Evolutionary conservation across 2,329 filamentous ascomycete species (phyloP).

Genomic region (Pseudomassariella vexata): DNA sequence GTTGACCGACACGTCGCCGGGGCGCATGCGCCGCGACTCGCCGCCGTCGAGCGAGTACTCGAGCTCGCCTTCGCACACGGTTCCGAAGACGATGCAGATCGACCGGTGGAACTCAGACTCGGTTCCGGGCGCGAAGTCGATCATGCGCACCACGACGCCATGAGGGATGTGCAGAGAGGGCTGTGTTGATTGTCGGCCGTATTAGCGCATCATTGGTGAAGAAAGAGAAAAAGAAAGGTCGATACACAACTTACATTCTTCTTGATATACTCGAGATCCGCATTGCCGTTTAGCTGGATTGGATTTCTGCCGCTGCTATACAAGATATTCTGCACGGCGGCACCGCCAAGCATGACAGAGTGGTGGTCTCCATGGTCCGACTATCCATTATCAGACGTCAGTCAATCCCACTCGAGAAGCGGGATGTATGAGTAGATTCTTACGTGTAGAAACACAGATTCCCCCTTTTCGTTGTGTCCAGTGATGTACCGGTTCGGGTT

Average conservation of each 20-base stretch:
- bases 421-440: too few species aligned
- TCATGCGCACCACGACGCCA: constrained; percentile 12
- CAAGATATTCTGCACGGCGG: constrained; percentile 20
- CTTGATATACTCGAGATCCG: constrained; percentile 14
- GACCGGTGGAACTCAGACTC: constrained; percentile 11
- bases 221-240: too few species aligned
- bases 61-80: constrained; percentile 14
- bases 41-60: constrained; percentile 12
- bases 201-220: not conserved
- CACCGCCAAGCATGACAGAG: constrained; percentile 13
- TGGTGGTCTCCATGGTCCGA: constrained; percentile 23
- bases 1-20: constrained; percentile 12
- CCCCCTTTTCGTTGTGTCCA: constrained; percentile 14
- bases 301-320: constrained; percentile 19
- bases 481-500: too few species aligned
- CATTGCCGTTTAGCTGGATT: constrained; percentile 16
- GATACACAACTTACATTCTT: too few species aligned
- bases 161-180: constrained; percentile 1
- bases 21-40: constrained; percentile 12
- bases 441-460: constrained; percentile 17
- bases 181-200: not conserved
- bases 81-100: constrained; percentile 10
- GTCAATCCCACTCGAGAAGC: too few species aligned
- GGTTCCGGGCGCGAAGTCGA: constrained; percentile 13
- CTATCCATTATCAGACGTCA: too few species aligned